Evolutionary conservation across 1,139 yeast species (phyloP).

Genomic region (Debaryomyces sp.): DNA sequence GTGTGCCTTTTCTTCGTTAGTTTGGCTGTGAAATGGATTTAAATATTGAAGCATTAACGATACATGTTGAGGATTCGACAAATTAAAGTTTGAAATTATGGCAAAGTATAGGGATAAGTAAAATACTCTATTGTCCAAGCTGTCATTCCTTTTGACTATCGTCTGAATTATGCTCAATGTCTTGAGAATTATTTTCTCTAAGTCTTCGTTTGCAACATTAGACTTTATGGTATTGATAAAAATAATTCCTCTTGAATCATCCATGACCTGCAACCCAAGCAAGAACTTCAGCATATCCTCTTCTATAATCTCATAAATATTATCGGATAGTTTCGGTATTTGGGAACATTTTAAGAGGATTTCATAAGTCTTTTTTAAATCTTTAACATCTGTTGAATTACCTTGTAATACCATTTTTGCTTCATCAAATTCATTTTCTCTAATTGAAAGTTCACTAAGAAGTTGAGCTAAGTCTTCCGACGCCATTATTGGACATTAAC

Average conservation of each 20-base stretch:
- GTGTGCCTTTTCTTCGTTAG: constrained; percentile 13
- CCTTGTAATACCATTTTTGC: background rate
- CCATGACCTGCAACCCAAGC: constrained; percentile 17
- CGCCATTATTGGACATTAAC: background rate
- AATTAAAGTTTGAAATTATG: constrained; percentile 22
- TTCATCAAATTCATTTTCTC: constrained; percentile 5
- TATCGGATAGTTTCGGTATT: constrained; percentile 11
- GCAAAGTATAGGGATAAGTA: constrained; percentile 22
- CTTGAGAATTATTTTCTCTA: constrained; percentile 12
- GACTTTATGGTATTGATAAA: constrained; percentile 16
- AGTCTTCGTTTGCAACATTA: constrained; percentile 8
- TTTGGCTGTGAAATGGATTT: constrained; percentile 16
- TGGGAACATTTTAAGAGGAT: constrained; percentile 17
- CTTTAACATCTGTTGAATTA: background rate
- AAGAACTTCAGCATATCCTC: constrained; percentile 23
- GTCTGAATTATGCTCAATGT: constrained; percentile 17
- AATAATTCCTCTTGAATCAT: constrained; percentile 21
- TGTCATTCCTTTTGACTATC: constrained; percentile 13
- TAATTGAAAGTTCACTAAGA: constrained; percentile 3
- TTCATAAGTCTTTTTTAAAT: background rate
- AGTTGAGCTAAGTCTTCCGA: background rate
- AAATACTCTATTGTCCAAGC: constrained; percentile 11
- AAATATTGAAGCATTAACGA: constrained; percentile 25
- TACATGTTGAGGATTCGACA: constrained; percentile 26
- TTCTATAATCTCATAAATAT: constrained; percentile 21